Conservation (phyloP, 169 alveolate genomes). For the Cryptosporidium ubiquitum region DNA sequence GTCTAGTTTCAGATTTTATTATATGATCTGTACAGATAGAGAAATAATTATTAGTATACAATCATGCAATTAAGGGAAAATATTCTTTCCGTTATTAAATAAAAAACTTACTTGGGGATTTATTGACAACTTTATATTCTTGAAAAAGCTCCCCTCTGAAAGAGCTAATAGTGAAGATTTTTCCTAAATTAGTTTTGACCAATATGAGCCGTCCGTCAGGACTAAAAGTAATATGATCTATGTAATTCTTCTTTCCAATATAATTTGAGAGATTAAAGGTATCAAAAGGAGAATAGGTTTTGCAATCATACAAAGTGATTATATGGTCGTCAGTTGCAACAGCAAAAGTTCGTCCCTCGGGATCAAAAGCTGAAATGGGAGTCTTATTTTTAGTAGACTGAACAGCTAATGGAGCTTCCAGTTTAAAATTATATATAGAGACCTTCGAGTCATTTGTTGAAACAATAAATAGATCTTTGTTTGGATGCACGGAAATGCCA, state of each 20-base stretch:
- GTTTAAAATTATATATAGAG: conserved; percentile 42
- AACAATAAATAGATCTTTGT: conserved; percentile 19
- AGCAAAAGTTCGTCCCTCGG: conserved; percentile 62
- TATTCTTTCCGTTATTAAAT: background rate
- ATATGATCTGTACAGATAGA: background rate
- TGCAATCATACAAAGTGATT: conserved; percentile 51
- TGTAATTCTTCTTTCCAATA: conserved; percentile 4
- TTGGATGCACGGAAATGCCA: conserved; percentile 52
- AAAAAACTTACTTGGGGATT: conserved; percentile 31
- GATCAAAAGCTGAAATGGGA: conserved; percentile 58
- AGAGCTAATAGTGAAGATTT: conserved; percentile 30
- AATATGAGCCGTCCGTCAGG: conserved; percentile 32
- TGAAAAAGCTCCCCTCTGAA: conserved; percentile 59
- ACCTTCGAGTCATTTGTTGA: conserved; percentile 50
- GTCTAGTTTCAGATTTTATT: conserved; percentile 23
- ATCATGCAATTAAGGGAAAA: background rate
- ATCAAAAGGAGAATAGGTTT: conserved; percentile 57
- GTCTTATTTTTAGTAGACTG: conserved; percentile 27
- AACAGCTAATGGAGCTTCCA: conserved; percentile 34
- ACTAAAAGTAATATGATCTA: conserved; percentile 58
- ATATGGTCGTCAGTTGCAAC: conserved; percentile 62
- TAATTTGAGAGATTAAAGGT: conserved; percentile 14
- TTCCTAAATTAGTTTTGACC: conserved; percentile 46
- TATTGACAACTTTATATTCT: conserved; percentile 43
- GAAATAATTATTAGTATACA: background rate